Percentiles rank a stretch among this genome's conserved stretches.
phyloP scores from a whole-genome alignment of 1,284 basidiomycete genomes.

The Ceratobasidium sp. region DNA sequence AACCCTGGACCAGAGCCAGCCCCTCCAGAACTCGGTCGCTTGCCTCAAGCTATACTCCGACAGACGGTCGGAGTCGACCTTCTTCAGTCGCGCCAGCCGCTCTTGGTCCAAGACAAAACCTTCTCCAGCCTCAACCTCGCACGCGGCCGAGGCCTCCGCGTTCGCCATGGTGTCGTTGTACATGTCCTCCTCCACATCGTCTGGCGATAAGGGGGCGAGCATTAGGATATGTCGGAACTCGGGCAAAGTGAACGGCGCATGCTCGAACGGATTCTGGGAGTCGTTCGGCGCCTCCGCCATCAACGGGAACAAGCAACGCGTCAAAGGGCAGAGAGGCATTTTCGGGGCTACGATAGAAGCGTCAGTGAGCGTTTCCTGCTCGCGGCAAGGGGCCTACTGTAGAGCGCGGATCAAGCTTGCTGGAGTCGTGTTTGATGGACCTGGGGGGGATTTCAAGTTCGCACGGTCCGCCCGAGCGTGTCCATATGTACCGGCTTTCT shows the following conservation, averaged over 20 bases:
- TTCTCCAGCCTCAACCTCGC: too few species aligned
- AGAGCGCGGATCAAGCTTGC: too few species aligned
- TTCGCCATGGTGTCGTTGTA: neutral
- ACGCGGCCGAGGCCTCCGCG: too few species aligned
- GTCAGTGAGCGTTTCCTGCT: too few species aligned
- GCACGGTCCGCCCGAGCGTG: too few species aligned
- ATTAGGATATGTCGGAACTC: neutral
- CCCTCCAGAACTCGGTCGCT: neutral
- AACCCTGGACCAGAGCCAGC: constrained; percentile 8
- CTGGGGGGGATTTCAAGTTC: too few species aligned
- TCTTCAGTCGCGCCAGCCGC: neutral
- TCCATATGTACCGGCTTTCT: too few species aligned
- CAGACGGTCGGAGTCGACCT: neutral
- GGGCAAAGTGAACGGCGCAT: constrained; percentile 16
- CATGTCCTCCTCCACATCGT: neutral
- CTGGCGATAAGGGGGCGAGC: neutral
- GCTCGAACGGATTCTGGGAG: neutral
- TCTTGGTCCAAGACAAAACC: constrained; percentile 2
- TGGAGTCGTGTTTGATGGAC: too few species aligned
- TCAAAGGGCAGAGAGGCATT: constrained; percentile 5
- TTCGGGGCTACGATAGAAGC: too few species aligned
- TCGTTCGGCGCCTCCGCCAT: neutral
- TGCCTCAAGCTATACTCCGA: neutral
- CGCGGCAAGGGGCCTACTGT: too few species aligned
- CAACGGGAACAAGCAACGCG: neutral